Evolutionary conservation across 2,329 filamentous ascomycete species (phyloP).

Genomic region (Sporothrix euskadiensis): DNA sequence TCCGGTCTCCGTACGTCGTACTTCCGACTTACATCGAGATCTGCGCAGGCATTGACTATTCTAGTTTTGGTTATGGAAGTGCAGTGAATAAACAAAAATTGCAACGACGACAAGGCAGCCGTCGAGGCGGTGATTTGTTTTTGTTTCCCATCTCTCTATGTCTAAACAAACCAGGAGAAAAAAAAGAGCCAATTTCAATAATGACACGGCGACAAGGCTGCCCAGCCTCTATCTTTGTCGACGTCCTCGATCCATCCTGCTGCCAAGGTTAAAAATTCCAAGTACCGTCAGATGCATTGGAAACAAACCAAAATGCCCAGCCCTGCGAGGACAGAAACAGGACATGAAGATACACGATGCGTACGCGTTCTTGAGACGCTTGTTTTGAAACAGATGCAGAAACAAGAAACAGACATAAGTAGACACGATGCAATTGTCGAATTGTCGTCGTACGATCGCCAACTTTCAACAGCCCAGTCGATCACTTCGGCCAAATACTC

Average conservation of each 20-base stretch:
- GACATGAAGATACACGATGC: neutral
- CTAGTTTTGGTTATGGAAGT: neutral
- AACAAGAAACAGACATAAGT: neutral
- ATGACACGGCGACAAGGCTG: neutral
- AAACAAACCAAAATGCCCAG: neutral
- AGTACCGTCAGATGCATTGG: slow-evolving; percentile 12
- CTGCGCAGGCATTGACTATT: neutral
- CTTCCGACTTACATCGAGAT: slow-evolving; percentile 1
- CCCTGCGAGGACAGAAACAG: neutral
- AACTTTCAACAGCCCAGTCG: neutral
- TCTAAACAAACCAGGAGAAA: neutral
- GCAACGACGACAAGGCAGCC: slow-evolving; percentile 1
- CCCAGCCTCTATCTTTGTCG: slow-evolving; percentile 3
- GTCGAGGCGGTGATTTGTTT: neutral
- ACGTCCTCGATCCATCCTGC: neutral
- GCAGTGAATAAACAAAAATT: neutral
- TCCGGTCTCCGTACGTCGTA: slow-evolving; percentile 7
- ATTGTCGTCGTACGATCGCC: neutral
- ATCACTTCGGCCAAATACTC: neutral
- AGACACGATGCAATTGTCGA: neutral
- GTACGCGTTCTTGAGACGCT: neutral
- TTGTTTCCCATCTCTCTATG: neutral
- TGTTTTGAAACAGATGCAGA: neutral
- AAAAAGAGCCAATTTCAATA: neutral
- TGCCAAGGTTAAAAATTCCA: neutral